These are phyloP conservation scores for Alternaria brassicae DNA, from an alignment of 2,329 filamentous ascomycete species.

Conservation along the genomic window DNA sequence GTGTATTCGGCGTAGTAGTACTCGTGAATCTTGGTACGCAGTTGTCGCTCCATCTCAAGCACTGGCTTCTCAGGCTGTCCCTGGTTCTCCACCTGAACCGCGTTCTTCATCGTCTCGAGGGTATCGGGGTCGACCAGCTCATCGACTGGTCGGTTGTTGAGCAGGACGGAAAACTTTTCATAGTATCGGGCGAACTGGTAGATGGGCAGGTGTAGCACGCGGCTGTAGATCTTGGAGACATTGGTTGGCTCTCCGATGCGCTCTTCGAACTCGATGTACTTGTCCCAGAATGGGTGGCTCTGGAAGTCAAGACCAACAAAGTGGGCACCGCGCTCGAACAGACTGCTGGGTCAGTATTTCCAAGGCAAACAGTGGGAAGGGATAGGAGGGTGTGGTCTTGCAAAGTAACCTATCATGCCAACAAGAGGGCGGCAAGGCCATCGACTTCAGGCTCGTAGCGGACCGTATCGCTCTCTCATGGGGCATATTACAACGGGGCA, in stretches of 20 bases:
- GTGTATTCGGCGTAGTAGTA: constrained; percentile 83
- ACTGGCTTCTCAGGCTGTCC: constrained; percentile 67
- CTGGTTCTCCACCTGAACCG: constrained; percentile 71
- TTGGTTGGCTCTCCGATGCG: constrained; percentile 65
- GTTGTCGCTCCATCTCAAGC: constrained; percentile 80
- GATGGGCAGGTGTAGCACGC: constrained; percentile 88
- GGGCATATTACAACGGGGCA: constrained; percentile 35
- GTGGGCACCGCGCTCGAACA: constrained; percentile 88
- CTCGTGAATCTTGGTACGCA: constrained; percentile 79
- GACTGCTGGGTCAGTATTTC: constrained; percentile 59
- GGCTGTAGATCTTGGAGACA: constrained; percentile 82
- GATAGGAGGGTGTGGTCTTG: constrained; percentile 22
- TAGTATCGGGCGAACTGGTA: constrained; percentile 96
- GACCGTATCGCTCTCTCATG: constrained; percentile 19
- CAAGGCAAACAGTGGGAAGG: neutral
- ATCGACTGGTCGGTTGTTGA: constrained; percentile 72
- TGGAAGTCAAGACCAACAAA: constrained; percentile 92
- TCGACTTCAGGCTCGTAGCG: constrained; percentile 20
- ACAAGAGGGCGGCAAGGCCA: constrained; percentile 15
- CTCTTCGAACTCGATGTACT: constrained; percentile 97
- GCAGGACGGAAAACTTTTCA: constrained; percentile 81
- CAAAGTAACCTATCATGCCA: constrained; percentile 23
- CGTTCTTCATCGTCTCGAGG: constrained; percentile 71
- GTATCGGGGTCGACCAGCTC: constrained; percentile 75
- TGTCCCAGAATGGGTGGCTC: constrained; percentile 97